phyloP scores from a whole-genome alignment of 306 rosid species.

The Acacia confusa region DNA sequence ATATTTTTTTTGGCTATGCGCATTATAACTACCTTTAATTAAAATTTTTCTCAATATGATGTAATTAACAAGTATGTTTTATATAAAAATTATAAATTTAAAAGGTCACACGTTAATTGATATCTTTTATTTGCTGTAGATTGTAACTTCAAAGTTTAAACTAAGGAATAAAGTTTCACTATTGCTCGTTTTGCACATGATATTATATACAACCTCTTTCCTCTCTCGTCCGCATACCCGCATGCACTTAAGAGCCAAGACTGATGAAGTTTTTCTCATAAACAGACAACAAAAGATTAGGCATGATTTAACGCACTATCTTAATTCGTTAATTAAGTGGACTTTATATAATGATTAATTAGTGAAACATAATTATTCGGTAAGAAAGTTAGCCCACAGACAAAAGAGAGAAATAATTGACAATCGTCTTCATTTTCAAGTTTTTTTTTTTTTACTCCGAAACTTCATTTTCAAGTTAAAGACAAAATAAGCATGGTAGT shows the following conservation, averaged over 20 bases:
- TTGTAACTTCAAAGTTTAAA: too few relatives aligned
- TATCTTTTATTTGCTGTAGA: too few relatives aligned
- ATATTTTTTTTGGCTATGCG: too few relatives aligned
- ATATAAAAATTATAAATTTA: too few relatives aligned
- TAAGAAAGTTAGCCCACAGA: not conserved
- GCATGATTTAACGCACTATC: not conserved
- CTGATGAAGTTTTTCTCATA: not conserved
- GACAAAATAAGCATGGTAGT: not conserved
- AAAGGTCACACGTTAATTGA: too few relatives aligned
- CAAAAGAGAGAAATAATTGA: not conserved
- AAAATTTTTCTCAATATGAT: too few relatives aligned
- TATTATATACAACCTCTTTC: not conserved
- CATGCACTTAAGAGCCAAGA: not conserved
- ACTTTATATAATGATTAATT: not conserved
- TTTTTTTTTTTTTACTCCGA: too few relatives aligned
- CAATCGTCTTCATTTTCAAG: not conserved
- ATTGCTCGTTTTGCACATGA: not conserved
- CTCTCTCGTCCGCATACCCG: not conserved
- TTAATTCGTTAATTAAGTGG: not conserved
- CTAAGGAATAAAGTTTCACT: too few relatives aligned
- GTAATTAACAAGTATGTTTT: too few relatives aligned
- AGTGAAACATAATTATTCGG: not conserved
- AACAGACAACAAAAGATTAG: not conserved
- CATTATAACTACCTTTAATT: too few relatives aligned
- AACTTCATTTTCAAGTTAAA: not conserved